Percentiles rank a stretch among this genome's conserved stretches.
Evolutionary conservation across 768 basidiomycete species (phyloP).

Genomic region (Russula foetens): DNA sequence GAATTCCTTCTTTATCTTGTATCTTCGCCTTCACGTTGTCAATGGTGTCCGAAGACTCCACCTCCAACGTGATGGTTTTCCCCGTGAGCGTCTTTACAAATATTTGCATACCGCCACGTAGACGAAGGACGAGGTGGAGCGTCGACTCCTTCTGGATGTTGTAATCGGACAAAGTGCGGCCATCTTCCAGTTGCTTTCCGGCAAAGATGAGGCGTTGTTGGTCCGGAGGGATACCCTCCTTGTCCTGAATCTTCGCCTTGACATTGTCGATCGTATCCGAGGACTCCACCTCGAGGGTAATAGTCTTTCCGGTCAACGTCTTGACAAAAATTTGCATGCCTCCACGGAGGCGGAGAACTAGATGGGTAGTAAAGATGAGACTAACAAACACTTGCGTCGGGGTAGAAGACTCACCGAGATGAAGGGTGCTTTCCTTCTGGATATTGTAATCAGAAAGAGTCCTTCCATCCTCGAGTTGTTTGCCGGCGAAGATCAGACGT

Average conservation of each 20-base stretch:
- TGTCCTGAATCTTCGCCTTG: constrained; percentile 80
- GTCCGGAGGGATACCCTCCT: constrained; percentile 82
- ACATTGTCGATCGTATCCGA: constrained; percentile 73
- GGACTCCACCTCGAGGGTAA: constrained; percentile 80
- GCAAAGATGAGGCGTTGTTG: constrained; percentile 96
- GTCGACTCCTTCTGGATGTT: constrained; percentile 96
- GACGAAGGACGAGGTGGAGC: constrained; percentile 81
- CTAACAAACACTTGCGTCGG: constrained; percentile 29
- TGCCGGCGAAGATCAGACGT: constrained; percentile 73
- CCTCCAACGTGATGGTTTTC: constrained; percentile 89
- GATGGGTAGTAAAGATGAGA: constrained; percentile 30
- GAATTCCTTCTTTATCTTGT: constrained; percentile 87
- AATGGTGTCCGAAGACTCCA: constrained; percentile 81
- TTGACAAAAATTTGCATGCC: constrained; percentile 86
- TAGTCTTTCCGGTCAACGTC: constrained; percentile 84
- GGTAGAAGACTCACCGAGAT: constrained; percentile 39
- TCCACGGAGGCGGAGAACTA: constrained; percentile 36
- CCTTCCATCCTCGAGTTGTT: constrained; percentile 78
- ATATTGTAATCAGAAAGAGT: constrained; percentile 65
- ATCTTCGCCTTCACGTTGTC: constrained; percentile 90
- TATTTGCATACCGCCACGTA: constrained; percentile 88
- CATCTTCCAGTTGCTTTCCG: constrained; percentile 93
- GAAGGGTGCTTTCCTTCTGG: constrained; percentile 54
- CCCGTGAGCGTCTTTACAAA: constrained; percentile 80
- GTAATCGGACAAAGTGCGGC: constrained; percentile 81